Evolutionary conservation across 2,329 filamentous ascomycete genomes (phyloP), one percentile per base, ranked within the genome.

Genomic region (Cylindrodendrum hubeiense): DNA sequence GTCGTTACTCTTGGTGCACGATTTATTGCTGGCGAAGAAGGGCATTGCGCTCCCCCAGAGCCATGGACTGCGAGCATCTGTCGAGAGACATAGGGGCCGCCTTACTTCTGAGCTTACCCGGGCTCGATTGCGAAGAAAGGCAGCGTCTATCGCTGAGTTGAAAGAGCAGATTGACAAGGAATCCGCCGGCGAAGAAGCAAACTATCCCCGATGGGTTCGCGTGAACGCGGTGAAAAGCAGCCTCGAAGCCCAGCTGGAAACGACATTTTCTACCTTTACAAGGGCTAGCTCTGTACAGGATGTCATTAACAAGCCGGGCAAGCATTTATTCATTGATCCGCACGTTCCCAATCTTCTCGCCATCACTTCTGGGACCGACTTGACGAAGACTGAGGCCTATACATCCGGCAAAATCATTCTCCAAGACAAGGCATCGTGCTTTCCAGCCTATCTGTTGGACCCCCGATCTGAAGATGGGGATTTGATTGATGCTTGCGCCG

Each of bases 381-480:
- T 98, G 46, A 91, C 89, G 21, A 91, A 90, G 67, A 91, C 89
- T 8, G 80, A 86, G 15, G 91, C 94, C 0, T 98, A 98, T 78
- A 86, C 83, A 15, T 83, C 86, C 1, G 95, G 95, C 1, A 87
- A 90, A 50, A 88, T 98, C 57, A 97, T 98, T 65, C 83, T 98
- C 24, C 96, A 99, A 78, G 96, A 98, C 76, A 98, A 98, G 79
- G 95, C 96, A 0, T 98, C 95, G 1, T 99, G 96, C 76, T 98
- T 99, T 75, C 96, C 96, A 0, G 96, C 95, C 1, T 96, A 96
- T 76, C 84, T 99, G 3, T 83, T 99, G 0, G 86, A 97, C 55
- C 89, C 92, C 0, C 82, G 81, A 0, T 82, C 88, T 9, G 83
- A 87, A 62, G 88, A 91, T 68, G 93, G 93, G 24, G 90, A 96